phyloP scores from a whole-genome alignment of 2,329 filamentous ascomycete species.

The Helotiales sp. region DNA sequence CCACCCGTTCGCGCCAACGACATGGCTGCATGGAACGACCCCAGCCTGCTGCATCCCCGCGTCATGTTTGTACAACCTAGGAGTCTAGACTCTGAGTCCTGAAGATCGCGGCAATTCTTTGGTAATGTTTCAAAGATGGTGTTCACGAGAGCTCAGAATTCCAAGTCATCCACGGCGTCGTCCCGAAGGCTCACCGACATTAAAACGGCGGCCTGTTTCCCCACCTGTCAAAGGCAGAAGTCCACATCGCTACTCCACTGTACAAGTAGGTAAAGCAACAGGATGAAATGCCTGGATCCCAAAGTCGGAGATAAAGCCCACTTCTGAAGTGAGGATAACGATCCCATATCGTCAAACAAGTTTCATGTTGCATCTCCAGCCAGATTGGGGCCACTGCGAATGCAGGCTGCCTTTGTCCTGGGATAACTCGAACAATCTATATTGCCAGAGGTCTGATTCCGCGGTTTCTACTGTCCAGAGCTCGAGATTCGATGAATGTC shows the following conservation, averaged over 20 bases:
- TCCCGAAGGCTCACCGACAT: background rate
- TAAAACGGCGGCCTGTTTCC: background rate
- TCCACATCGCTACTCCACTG: background rate
- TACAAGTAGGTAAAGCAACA: background rate
- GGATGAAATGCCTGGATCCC: background rate
- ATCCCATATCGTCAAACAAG: background rate
- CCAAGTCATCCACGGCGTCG: background rate
- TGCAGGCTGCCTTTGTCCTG: background rate
- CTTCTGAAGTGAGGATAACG: background rate
- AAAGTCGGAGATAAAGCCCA: background rate
- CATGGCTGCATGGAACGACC: background rate
- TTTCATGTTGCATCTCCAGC: background rate
- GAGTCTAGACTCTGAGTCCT: background rate
- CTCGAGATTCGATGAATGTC: background rate
- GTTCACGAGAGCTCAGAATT: constrained; percentile 18
- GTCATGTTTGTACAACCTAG: background rate
- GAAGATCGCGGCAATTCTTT: background rate
- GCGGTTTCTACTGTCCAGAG: background rate
- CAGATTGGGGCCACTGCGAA: background rate
- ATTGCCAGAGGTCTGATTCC: background rate
- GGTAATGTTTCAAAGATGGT: background rate
- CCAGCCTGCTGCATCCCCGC: background rate
- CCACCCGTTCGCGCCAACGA: background rate
- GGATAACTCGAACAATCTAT: background rate
- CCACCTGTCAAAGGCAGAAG: background rate